Percentiles rank a stretch among this genome's conserved stretches.
phyloP scores from a whole-genome alignment of 768 basidiomycete species.

The Suillus subluteus region DNA sequence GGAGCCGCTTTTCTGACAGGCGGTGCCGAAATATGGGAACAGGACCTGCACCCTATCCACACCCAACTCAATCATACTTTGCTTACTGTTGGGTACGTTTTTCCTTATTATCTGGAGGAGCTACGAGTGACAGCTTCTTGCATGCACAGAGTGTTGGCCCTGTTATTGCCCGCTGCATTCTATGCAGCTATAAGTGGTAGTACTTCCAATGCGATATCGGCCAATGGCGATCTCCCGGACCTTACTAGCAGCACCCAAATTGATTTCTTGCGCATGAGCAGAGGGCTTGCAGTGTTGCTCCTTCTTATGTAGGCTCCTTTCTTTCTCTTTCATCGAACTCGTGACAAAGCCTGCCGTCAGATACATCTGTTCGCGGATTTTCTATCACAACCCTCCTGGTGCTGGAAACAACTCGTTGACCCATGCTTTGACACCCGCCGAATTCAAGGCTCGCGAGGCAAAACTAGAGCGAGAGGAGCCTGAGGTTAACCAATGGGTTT shows the following conservation, averaged over 20 bases:
- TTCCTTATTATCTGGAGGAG: background rate
- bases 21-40: slow-evolving; percentile 67
- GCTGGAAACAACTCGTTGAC: slow-evolving; percentile 48
- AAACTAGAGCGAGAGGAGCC: slow-evolving; percentile 45
- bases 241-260: slow-evolving; percentile 50
- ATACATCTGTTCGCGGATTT: slow-evolving; percentile 70
- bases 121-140: background rate
- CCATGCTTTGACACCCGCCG: slow-evolving; percentile 45
- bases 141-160: slow-evolving; percentile 55
- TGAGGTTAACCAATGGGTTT: slow-evolving; percentile 65
- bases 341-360: slow-evolving; percentile 34
- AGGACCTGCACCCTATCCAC: slow-evolving; percentile 67
- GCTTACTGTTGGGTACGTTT: slow-evolving; percentile 65
- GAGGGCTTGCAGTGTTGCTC: slow-evolving; percentile 66
- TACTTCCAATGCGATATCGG: slow-evolving; percentile 23
- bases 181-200: slow-evolving; percentile 60
- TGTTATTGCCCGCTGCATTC: slow-evolving; percentile 69
- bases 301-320: slow-evolving; percentile 52
- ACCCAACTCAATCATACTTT: slow-evolving; percentile 72
- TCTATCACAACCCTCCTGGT: slow-evolving; percentile 72
- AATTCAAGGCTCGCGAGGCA: slow-evolving; percentile 36
- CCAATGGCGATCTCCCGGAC: slow-evolving; percentile 12
- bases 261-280: slow-evolving; percentile 62
- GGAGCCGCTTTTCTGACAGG: slow-evolving; percentile 74
- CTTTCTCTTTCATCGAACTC: background rate